These are phyloP conservation scores for Entelexis sorbosivorans DNA, from an alignment of 1,139 yeast genomes.

Conservation along the genomic window DNA sequence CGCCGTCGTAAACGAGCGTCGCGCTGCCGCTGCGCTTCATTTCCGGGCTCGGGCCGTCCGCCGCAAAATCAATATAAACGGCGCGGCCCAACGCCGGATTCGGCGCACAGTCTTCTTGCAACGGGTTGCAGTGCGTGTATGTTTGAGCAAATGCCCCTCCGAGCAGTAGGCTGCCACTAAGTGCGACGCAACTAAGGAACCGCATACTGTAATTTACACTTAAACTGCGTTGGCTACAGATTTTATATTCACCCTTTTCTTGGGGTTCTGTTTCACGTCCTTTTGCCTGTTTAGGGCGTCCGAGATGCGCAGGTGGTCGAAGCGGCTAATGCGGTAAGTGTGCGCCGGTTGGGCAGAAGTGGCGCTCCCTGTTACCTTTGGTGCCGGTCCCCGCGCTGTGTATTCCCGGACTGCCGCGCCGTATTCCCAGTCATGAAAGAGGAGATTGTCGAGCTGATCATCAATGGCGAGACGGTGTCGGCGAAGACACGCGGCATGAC, in stretches of 20 bases:
- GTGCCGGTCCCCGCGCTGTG: no score
- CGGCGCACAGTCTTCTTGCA: slow-evolving; percentile 17
- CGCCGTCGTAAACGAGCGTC: slow-evolving; percentile 27
- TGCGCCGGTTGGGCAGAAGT: no score
- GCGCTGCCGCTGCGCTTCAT: slow-evolving; percentile 15
- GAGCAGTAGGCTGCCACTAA: slow-evolving; percentile 1
- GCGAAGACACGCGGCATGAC: slow-evolving; percentile 25
- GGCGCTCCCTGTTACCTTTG: no score
- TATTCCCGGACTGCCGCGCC: background rate
- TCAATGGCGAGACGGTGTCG: slow-evolving; percentile 13
- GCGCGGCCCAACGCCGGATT: slow-evolving; percentile 22
- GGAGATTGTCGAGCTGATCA: slow-evolving; percentile 18
- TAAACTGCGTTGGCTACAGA: no score
- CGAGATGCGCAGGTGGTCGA: background rate
- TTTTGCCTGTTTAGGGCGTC: background rate
- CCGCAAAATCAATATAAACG: slow-evolving; percentile 19
- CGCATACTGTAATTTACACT: background rate
- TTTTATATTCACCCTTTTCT: no score
- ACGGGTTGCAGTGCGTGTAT: slow-evolving; percentile 23
- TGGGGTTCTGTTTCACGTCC: background rate
- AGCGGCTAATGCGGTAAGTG: background rate
- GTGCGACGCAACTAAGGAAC: background rate
- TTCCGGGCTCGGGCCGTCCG: slow-evolving; percentile 20
- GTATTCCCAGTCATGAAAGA: slow-evolving; percentile 8
- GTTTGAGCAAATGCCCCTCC: slow-evolving; percentile 15